phyloP scores from a whole-genome alignment of 2,329 filamentous ascomycete species.

The Colletotrichum navitas region DNA sequence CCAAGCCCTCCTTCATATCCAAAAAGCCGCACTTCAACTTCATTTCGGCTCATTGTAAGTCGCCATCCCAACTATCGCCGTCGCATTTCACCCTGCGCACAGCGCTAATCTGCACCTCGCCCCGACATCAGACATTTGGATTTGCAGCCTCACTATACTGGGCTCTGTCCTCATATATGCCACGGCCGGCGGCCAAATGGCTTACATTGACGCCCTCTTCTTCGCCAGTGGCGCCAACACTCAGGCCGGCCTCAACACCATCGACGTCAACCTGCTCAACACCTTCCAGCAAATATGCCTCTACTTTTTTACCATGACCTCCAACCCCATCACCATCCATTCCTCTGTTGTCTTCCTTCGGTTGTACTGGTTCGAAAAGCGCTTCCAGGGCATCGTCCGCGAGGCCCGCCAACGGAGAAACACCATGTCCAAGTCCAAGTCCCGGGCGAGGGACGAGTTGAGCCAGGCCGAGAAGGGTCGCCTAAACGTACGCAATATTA shows the following conservation, averaged over 20 bases:
- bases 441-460: constrained; percentile 60
- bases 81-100: constrained; percentile 25
- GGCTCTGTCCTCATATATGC: constrained; percentile 84
- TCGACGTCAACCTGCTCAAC: constrained; percentile 75
- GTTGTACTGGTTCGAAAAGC: constrained; percentile 98
- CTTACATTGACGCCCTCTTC: constrained; percentile 90
- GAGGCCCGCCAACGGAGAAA: constrained; percentile 77
- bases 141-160: constrained; percentile 79
- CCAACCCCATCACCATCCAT: constrained; percentile 88
- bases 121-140: constrained; percentile 75
- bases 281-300: constrained; percentile 81
- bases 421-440: constrained; percentile 72
- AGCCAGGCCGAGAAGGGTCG: constrained; percentile 67
- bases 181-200: constrained; percentile 66
- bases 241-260: constrained; percentile 91
- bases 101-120: constrained; percentile 29
- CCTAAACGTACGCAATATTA: constrained; percentile 71
- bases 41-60: constrained; percentile 82
- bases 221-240: constrained; percentile 89
- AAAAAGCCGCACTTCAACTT: constrained; percentile 82
- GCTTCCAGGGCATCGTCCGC: constrained; percentile 85
- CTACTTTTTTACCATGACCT: constrained; percentile 77
- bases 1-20: constrained; percentile 69
- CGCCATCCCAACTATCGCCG: constrained; percentile 15
- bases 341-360: constrained; percentile 90